A percentile compares a stretch with the other conserved stretches of the same genome.
These are phyloP conservation scores for Scenedesmus sp. DNA, from an alignment of 163 green algal species.

Conservation along the genomic window DNA sequence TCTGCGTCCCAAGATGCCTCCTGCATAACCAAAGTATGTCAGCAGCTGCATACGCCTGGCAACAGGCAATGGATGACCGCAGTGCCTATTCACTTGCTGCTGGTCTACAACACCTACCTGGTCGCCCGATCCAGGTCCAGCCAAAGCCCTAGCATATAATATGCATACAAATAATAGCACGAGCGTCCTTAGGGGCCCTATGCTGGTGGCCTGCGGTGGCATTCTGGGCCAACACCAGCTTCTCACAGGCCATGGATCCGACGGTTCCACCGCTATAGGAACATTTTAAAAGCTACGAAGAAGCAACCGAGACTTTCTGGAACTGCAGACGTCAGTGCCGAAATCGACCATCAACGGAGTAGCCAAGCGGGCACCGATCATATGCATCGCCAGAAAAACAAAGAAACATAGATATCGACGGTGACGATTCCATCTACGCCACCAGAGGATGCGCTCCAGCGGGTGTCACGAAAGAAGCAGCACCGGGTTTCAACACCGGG, in stretches of 20 bases:
- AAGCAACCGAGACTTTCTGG: background rate
- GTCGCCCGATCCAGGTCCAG: background rate
- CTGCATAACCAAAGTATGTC: background rate
- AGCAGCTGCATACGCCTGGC: background rate
- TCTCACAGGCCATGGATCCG: background rate
- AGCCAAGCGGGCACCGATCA: too few relatives aligned
- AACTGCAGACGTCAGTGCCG: background rate
- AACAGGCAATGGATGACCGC: background rate
- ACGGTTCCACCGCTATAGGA: background rate
- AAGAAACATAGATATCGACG: too few relatives aligned
- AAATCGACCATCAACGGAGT: background rate
- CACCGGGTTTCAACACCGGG: too few relatives aligned
- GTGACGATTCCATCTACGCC: too few relatives aligned
- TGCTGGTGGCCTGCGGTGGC: background rate
- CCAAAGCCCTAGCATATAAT: background rate
- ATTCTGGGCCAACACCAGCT: background rate
- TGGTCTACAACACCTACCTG: slow-evolving; percentile 1
- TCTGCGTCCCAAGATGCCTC: background rate
- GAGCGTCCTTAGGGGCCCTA: background rate
- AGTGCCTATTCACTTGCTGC: background rate
- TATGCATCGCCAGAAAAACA: too few relatives aligned
- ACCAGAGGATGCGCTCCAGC: too few relatives aligned
- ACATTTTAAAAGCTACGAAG: background rate
- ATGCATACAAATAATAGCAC: background rate
- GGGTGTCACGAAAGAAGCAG: too few relatives aligned